Evolutionary conservation across 495 filamentous ascomycete species (phyloP).

Genomic region (Podospora didyma): DNA sequence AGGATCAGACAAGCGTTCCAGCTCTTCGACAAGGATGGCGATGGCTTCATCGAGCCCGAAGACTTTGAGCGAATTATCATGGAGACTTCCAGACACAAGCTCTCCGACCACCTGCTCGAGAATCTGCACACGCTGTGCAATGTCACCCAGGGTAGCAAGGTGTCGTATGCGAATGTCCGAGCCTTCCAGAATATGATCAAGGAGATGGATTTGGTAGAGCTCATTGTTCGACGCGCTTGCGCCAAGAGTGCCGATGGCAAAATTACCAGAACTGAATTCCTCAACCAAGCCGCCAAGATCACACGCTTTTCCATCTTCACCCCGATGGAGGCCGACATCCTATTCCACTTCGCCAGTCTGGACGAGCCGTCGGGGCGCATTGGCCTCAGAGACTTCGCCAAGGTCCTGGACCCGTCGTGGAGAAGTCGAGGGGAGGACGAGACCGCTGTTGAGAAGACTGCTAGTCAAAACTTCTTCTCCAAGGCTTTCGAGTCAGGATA

Average conservation of each 20-base stretch:
- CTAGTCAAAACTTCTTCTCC: slow-evolving; percentile 46
- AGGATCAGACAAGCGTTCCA: slow-evolving; percentile 93
- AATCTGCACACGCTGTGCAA: slow-evolving; percentile 94
- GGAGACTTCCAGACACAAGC: slow-evolving; percentile 91
- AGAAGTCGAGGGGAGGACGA: slow-evolving; percentile 51
- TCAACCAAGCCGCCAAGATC: slow-evolving; percentile 86
- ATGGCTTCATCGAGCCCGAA: slow-evolving; percentile 94
- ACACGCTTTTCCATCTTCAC: slow-evolving; percentile 93
- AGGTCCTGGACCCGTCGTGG: slow-evolving; percentile 93
- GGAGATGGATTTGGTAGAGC: slow-evolving; percentile 96
- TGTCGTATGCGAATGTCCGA: slow-evolving; percentile 94
- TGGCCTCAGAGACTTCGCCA: slow-evolving; percentile 80
- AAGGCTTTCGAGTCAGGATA: slow-evolving; percentile 73
- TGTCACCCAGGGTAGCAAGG: slow-evolving; percentile 85
- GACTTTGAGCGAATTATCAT: slow-evolving; percentile 95
- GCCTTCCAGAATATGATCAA: slow-evolving; percentile 96
- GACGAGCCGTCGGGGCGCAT: slow-evolving; percentile 83
- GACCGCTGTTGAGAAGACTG: slow-evolving; percentile 40
- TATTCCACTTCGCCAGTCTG: slow-evolving; percentile 95
- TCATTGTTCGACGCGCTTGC: slow-evolving; percentile 83
- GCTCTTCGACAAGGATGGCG: slow-evolving; percentile 83
- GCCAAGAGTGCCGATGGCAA: slow-evolving; percentile 81
- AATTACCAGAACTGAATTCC: slow-evolving; percentile 89
- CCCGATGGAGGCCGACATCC: slow-evolving; percentile 97
- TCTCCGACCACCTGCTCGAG: slow-evolving; percentile 93